Percentiles rank a stretch among this genome's conserved stretches.
These are phyloP conservation scores for Trichoderma sp. DNA, from an alignment of 2,329 filamentous ascomycete genomes.

Conservation along the genomic window DNA sequence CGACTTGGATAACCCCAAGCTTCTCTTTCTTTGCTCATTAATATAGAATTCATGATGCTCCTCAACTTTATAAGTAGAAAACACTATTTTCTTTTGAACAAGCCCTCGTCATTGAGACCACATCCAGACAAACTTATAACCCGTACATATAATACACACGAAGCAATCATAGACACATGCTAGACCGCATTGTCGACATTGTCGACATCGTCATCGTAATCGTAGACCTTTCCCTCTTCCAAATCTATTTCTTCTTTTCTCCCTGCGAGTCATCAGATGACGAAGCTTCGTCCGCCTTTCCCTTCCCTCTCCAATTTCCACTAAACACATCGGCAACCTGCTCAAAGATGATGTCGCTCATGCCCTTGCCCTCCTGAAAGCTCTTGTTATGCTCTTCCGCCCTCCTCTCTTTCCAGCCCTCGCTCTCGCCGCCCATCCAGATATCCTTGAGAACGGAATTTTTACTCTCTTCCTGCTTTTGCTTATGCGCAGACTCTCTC, in stretches of 20 bases:
- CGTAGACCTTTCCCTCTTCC: background rate
- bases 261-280: slow-evolving; percentile 18
- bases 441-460: slow-evolving; percentile 47
- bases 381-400: slow-evolving; percentile 54
- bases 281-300: slow-evolving; percentile 29
- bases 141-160: background rate
- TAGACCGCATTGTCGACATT: background rate
- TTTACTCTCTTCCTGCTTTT: slow-evolving; percentile 35
- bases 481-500: slow-evolving; percentile 38
- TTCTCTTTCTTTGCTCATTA: background rate
- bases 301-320: slow-evolving; percentile 39
- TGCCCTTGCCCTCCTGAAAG: slow-evolving; percentile 57
- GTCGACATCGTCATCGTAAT: background rate
- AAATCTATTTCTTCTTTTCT: slow-evolving; percentile 27
- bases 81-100: background rate
- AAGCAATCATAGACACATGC: background rate
- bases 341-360: slow-evolving; percentile 58
- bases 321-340: slow-evolving; percentile 58
- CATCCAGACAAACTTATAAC: background rate
- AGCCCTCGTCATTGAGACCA: background rate
- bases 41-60: background rate
- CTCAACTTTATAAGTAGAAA: too few species aligned
- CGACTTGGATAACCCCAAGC: background rate
- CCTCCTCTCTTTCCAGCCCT: slow-evolving; percentile 57
- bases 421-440: slow-evolving; percentile 61